Evolutionary conservation across 1,284 basidiomycete genomes (phyloP), one percentile per base, ranked within the genome.

Genomic region (Heterobasidion annosum): DNA sequence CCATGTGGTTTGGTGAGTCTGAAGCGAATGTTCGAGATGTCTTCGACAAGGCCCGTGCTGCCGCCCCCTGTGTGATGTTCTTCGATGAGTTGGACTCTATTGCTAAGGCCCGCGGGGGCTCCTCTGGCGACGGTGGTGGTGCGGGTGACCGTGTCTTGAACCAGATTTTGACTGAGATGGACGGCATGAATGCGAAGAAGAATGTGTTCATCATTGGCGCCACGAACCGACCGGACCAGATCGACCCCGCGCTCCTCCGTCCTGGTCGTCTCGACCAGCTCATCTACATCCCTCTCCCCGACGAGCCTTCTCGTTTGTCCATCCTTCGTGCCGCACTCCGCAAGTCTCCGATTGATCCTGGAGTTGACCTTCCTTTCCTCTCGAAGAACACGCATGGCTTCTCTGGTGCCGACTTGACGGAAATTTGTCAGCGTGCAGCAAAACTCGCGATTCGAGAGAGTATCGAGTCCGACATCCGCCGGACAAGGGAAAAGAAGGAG

Each of bases 1-100:
- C 95, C 10, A 99, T 99, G 97, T 99, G 96, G 96, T 99, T 99
- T 73, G 97, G 97, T 83, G 97, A 99, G 78, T 98, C 94, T 6
- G 97, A 99, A 73, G 96, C 96, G 61, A 98, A 98, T 66, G 97
- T 99, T 53, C 93, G 97, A 63, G 97, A 99, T 64, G 93, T 99
- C 58, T 99, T 99, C 72, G 96, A 99, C 82, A 98, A 99, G 76
- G 96, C 97, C 53, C 92, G 97, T 64, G 96, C 96, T 19, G 97
- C 97, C 4, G 95, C 96, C 8, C 97, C 97, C 46, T 98, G 96
- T 71, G 94, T 99, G 61, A 98, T 99, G 94, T 99, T 99, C 89
- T 99, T 99, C 73, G 96, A 99, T 66, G 96, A 99, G 74, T 78
- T 99, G 67, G 96, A 99, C 70, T 97, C 96, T 10, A 98, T 99